Base-by-base conservation (phyloP, 225 moss, liverwort and hornwort genomes). In the Lunularia cruciata region DNA sequence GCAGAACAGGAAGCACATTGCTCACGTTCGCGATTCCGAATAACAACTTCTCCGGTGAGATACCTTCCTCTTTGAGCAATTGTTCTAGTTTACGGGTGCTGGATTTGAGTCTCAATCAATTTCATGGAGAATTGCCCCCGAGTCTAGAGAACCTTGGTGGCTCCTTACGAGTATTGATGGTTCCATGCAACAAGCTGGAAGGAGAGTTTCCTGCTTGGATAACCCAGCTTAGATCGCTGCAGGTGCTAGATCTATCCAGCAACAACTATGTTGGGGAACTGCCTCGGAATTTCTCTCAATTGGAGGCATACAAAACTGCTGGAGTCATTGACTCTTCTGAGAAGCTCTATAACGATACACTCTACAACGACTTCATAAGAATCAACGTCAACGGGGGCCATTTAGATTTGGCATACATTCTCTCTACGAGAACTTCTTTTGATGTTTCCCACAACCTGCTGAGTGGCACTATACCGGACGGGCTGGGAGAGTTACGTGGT, bases 141-240 rank as follows among this genome's bases (percentile, higher is more conserved):
- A 63, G 4, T 26, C 61, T 72, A 14, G 27, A 48, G 12, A 37
- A 63, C 20, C 63, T 72, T 7, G 12, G 35, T 25, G 13, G 49
- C 19, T 62, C 62, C 1, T 42, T 72, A 26, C 72, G 52, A 10
- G 72, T 72, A 4, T 52, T 72, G 47, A 63, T 63, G 12, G 62
- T 72, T 10, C 49, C 60, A 37, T 47, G 36, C n/a, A 72, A 72
- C 48, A 47, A 27, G 8, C 72, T 63, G 8, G 46, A 13, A 12
- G 72, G 72, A 51, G 6, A 6, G 8, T 48, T 72, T 63, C 63
- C 72, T 4, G 27, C 51, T 5, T 72, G 72, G 62, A 63, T 72
- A 8, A 34, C 26, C 3, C 47, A 63, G 15, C n/a, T 72, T 36
- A 62, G 47, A 15, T 51, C 36, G 23, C 37, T 57, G 32, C 72